Base-by-base conservation (phyloP, 2,329 filamentous ascomycete genomes). In the Penicillium palitans region DNA sequence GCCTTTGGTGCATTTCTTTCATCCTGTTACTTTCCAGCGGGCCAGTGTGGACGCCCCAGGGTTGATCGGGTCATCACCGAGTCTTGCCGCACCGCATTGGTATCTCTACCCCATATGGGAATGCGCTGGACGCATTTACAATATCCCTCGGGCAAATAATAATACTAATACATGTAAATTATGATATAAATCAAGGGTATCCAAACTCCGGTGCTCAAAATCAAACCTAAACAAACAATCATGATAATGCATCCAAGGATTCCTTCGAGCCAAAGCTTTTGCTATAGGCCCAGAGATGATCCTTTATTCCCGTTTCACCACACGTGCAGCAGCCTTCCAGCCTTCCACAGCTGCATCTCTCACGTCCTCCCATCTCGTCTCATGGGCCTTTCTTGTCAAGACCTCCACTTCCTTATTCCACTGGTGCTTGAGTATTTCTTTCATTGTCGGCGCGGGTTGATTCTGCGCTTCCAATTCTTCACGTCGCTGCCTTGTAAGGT, bases 381-480 rank as follows among this genome's bases (percentile, higher is more conserved):
- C 81, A 75, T 91, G 85, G 57, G 85, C 83, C 81, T 85, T 88
- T 58, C 80, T 81, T 55, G 89, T 87, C 52, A 87, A 81, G 60
- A 81, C 80, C 72, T 88, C 83, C 37, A 93, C 75, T 74, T 93
- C 90, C 51, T 82, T 75, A 73, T 95, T 93, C 90, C 90, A 93
- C 60, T 84, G 80, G 68, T 90, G 87, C 79, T 93, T 93, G 67
- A 87, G 81, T 37, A 84, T 79, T 70, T 92, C 89, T 54, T 86
- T 71, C 50, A 90, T 77, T 48, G 81, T 80, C 29, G 82, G 80
- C n/a, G 50, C 39, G 29, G 51, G 45, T 42, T 51, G 57, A 10
- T 52, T 55, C 5, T 24, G 52, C 3, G 41, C 24, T 15, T 48
- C 29, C 25, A 54, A 15, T 13, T 63, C 62, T 58, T 66, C 63